Evolutionary conservation across 768 basidiomycete genomes (phyloP).

Genomic region (Panellus pusillus): DNA sequence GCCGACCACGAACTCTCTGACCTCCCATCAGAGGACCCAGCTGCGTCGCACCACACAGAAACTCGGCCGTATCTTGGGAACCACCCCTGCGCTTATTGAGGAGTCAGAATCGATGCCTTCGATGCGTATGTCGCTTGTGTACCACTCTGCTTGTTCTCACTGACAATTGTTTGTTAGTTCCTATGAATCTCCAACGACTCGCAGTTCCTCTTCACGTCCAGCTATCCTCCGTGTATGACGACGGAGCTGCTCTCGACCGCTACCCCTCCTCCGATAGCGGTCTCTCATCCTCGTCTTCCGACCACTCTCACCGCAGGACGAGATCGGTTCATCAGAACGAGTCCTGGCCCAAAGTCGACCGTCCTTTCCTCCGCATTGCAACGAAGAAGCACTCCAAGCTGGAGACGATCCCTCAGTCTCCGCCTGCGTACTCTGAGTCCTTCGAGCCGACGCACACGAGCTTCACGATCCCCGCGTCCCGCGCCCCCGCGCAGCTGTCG

Average conservation of each 20-base stretch:
- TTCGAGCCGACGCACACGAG: constrained; percentile 17
- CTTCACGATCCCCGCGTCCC: constrained; percentile 18
- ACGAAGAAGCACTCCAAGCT: constrained; percentile 9
- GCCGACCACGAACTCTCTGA: constrained; percentile 58
- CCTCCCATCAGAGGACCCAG: constrained; percentile 50
- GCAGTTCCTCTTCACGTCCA: constrained; percentile 17
- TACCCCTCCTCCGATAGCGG: constrained; percentile 13
- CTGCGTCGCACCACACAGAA: constrained; percentile 60
- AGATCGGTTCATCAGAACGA: constrained; percentile 12
- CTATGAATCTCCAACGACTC: constrained; percentile 21
- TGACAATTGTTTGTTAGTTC: constrained; percentile 6
- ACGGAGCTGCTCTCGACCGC: constrained; percentile 13
- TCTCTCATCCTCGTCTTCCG: constrained; percentile 7
- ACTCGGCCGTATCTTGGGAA: constrained; percentile 57
- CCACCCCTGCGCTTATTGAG: constrained; percentile 59
- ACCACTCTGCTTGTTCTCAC: neutral
- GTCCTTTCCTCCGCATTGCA: constrained; percentile 15
- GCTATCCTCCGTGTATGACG: neutral
- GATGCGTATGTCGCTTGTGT: constrained; percentile 1
- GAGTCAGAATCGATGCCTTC: constrained; percentile 17
- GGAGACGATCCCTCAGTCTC: constrained; percentile 20
- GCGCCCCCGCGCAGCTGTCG: constrained; percentile 27
- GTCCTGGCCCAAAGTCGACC: constrained; percentile 17
- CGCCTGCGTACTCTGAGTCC: constrained; percentile 2
- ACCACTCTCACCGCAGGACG: neutral